Evolutionary conservation across 345 rosid genomes (phyloP).

Genomic region (Pistacia integerrima): DNA sequence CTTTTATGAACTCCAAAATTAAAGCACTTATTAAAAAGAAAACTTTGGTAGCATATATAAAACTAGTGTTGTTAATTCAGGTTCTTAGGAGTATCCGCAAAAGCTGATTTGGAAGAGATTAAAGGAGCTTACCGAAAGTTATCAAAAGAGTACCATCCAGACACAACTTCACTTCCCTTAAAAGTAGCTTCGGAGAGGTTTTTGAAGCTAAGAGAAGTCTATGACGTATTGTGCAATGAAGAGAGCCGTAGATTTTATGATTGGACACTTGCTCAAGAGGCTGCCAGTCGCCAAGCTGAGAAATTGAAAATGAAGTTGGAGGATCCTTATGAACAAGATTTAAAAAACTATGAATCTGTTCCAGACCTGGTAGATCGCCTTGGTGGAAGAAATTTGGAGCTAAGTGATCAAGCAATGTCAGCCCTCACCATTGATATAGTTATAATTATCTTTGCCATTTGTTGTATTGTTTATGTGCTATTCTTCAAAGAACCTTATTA

Average conservation of each 20-base stretch:
- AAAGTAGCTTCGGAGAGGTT: constrained; percentile 85
- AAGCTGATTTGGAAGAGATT: constrained; percentile 83
- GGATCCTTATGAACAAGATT: constrained; percentile 67
- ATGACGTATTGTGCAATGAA: constrained; percentile 58
- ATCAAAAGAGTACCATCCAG: constrained; percentile 95
- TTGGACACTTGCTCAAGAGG: constrained; percentile 93
- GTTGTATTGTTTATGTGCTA: constrained; percentile 59
- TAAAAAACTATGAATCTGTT: constrained; percentile 44
- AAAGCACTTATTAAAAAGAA: no score
- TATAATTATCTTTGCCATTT: constrained; percentile 53
- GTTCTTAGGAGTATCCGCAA: constrained; percentile 73
- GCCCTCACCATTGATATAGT: constrained; percentile 78
- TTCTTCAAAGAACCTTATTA: constrained; percentile 70
- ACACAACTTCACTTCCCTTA: constrained; percentile 85
- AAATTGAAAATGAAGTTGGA: constrained; percentile 69
- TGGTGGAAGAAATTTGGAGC: constrained; percentile 75
- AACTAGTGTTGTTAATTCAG: constrained; percentile 29
- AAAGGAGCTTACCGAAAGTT: constrained; percentile 82
- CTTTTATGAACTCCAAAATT: no score
- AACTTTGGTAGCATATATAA: no score
- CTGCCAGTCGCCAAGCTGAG: constrained; percentile 79
- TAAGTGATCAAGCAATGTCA: constrained; percentile 79
- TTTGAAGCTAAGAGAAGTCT: constrained; percentile 69
- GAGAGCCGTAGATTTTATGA: constrained; percentile 81
- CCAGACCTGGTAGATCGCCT: constrained; percentile 90